phyloP scores from a whole-genome alignment of 345 rosid genomes.

The Salix arbutifolia region DNA sequence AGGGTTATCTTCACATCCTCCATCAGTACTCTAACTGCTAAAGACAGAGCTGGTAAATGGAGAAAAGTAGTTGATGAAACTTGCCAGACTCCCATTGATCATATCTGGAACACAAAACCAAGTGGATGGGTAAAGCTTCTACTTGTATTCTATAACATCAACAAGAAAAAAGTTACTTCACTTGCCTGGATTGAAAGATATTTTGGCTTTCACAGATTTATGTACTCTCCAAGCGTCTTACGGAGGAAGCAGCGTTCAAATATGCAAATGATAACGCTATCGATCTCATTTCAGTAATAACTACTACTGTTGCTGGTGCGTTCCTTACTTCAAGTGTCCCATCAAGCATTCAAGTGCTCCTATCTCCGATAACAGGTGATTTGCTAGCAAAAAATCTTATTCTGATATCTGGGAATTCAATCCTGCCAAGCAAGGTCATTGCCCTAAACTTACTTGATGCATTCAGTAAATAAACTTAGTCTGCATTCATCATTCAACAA shows the following conservation, averaged over 20 bases:
- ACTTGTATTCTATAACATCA: not conserved
- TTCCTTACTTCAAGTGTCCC: slow-evolving; percentile 60
- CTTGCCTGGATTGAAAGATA: not conserved
- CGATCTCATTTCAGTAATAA: slow-evolving; percentile 61
- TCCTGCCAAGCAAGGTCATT: not conserved
- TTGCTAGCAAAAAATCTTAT: not conserved
- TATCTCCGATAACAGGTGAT: slow-evolving; percentile 69
- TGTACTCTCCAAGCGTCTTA: slow-evolving; percentile 55
- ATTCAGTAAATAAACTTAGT: not conserved
- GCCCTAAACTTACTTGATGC: not conserved
- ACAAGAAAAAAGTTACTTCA: not conserved
- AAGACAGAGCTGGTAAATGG: slow-evolving; percentile 49
- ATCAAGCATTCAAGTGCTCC: slow-evolving; percentile 65
- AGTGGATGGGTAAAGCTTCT: slow-evolving; percentile 67
- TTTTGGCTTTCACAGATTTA: slow-evolving; percentile 48
- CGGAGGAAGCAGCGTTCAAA: slow-evolving; percentile 77
- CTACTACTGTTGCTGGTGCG: slow-evolving; percentile 73
- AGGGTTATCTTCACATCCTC: slow-evolving; percentile 86
- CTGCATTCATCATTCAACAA: too few relatives aligned
- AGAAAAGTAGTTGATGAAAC: slow-evolving; percentile 63
- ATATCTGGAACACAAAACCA: slow-evolving; percentile 53
- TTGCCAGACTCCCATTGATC: slow-evolving; percentile 50
- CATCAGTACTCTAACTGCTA: slow-evolving; percentile 73
- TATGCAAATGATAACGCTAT: slow-evolving; percentile 55
- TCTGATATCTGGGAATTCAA: not conserved